Base-by-base conservation (phyloP, 768 basidiomycete species). In the Mycena alexandri region DNA sequence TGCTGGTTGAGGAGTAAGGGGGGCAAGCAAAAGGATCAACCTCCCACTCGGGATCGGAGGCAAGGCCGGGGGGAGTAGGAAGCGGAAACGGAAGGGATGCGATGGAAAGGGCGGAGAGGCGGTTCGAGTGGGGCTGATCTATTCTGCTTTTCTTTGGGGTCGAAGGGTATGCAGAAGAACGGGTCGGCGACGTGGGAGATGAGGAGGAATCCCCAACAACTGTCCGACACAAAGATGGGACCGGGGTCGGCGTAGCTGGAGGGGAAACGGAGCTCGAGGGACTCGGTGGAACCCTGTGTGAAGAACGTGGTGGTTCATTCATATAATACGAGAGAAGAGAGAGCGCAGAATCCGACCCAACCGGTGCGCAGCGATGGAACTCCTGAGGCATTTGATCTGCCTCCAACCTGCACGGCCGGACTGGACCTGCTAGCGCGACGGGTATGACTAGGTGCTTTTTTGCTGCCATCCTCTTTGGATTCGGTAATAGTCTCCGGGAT, bases 41-140 rank as follows among this genome's bases (percentile, higher is more conserved):
- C 4, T 63, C 62, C 65, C 69, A 67, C 21, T 63, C 62, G 19
- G 17, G 24, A n/a, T 71, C 46, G 16, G 69, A 48, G 41, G 42
- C 48, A 19, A 52, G 41, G 7, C 52, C 68, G 13, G 46, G 61
- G 25, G 69, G 61, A 42, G 41, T 16, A 7, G 65, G 65, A 48
- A 67, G 57, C 55, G 69, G 69, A 52, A 70, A 58, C 14, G 65
- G 53, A 21, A 70, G 69, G 16, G 69, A 48, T 21, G 56, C 17
- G 14, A 70, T 14, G 33, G 69, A 60, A 48, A 50, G 24, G 36
- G 38, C 19, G 24, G 69, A 71, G 38, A 67, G 53, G 21, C 55
- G 60, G 33, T 70, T 44, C 9, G 29, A 17, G 33, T 54, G 62
- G 9, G n/a, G 53, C 4, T 9, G 34, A 36, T 38, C 29, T 6